Evolutionary conservation across 179 eudicot species (phyloP).

Genomic region (Corrigiola litoralis): DNA sequence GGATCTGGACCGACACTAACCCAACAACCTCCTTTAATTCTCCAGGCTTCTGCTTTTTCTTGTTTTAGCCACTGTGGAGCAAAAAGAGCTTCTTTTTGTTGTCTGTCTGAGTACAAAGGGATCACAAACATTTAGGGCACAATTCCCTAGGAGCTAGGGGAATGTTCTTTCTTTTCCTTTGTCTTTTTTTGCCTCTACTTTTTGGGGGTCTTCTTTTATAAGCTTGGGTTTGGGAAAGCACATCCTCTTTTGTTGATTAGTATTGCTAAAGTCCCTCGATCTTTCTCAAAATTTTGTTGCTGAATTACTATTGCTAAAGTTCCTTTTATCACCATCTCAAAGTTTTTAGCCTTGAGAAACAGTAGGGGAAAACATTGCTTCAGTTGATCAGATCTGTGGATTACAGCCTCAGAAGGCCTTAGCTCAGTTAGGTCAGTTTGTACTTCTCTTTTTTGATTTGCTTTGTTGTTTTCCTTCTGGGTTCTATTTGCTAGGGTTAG

Average conservation of each 20-base stretch:
- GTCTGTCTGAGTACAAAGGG: background rate
- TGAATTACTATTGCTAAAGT: too few species aligned
- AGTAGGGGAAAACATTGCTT: too few species aligned
- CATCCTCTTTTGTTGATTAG: conserved; percentile 10
- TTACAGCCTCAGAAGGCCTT: too few species aligned
- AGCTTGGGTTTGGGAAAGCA: conserved; percentile 10
- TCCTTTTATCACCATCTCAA: too few species aligned
- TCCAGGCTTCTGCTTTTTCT: background rate
- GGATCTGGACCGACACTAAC: conserved; percentile 23
- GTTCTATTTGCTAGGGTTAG: too few species aligned
- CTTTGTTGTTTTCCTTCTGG: too few species aligned
- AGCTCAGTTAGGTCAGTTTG: too few species aligned
- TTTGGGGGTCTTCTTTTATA: conserved; percentile 21
- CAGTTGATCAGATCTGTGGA: too few species aligned
- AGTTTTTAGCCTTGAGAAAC: too few species aligned
- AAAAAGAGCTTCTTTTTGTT: background rate
- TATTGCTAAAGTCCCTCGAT: background rate
- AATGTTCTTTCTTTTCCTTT: conserved; percentile 21
- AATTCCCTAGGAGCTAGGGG: conserved; percentile 25
- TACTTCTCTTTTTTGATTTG: too few species aligned
- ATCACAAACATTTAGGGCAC: conserved; percentile 14
- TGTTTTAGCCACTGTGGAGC: background rate
- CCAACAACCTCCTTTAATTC: background rate
- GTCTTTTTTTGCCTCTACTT: conserved; percentile 14
- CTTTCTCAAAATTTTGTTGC: too few species aligned